Conservation (phyloP, 2,329 filamentous ascomycete species). For the Neonectria neomacrospora region DNA sequence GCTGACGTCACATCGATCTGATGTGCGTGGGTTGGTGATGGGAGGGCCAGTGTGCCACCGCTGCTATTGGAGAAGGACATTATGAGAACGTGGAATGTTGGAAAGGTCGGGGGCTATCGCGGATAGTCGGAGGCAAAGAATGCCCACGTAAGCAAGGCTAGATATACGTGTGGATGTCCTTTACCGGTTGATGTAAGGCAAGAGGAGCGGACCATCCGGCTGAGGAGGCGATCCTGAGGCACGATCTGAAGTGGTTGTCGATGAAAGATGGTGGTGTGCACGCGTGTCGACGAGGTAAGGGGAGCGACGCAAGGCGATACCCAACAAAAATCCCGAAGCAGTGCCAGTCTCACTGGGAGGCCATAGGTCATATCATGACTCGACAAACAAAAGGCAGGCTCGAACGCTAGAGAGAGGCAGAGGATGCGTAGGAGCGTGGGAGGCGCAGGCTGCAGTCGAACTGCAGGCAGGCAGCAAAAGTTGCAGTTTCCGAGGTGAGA, state of each 20-base stretch:
- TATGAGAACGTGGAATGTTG: conserved; percentile 48
- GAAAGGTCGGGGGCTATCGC: conserved; percentile 35
- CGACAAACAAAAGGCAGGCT: conserved; percentile 29
- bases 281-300: conserved; percentile 30
- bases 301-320: conserved; percentile 36
- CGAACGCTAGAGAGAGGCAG: conserved; percentile 36
- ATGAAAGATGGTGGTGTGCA: conserved; percentile 26
- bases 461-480: conserved; percentile 25
- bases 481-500: conserved; percentile 17
- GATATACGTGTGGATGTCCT: conserved; percentile 26
- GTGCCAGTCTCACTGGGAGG: conserved; percentile 43
- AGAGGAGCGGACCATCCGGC: conserved; percentile 25
- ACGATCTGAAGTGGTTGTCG: conserved; percentile 18
- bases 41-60: conserved; percentile 84
- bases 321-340: conserved; percentile 43
- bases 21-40: conserved; percentile 85
- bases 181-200: conserved; percentile 28
- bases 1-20: conserved; percentile 85
- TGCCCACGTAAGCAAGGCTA: conserved; percentile 42
- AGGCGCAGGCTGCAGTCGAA: conserved; percentile 34
- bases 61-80: conserved; percentile 70
- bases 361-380: conserved; percentile 47
- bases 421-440: conserved; percentile 13
- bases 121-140: conserved; percentile 43
- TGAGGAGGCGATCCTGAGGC: conserved; percentile 19